phyloP scores from a whole-genome alignment of 1,284 basidiomycete genomes.

The Veloboletus limbatus region DNA sequence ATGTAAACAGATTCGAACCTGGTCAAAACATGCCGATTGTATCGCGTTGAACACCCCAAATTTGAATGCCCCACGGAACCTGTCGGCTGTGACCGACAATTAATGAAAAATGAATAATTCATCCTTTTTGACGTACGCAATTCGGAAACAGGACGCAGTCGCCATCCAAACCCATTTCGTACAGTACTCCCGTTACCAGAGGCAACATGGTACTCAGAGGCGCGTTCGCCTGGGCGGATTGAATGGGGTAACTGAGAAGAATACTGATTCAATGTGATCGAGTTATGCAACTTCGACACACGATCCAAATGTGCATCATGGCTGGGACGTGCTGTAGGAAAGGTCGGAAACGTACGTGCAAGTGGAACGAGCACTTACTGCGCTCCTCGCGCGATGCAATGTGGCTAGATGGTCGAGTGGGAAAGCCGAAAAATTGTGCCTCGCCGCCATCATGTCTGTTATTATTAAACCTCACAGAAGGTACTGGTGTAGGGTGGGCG shows the following conservation, averaged over 20 bases:
- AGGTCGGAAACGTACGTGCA: not conserved
- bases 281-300: not conserved
- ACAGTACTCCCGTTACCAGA: conserved; percentile 22
- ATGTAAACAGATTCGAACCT: conserved; percentile 44
- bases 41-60: conserved; percentile 90
- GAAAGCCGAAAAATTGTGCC: conserved; percentile 1
- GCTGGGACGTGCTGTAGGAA: conserved; percentile 10
- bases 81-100: conserved; percentile 57
- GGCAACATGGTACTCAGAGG: not conserved
- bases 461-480: conserved; percentile 6
- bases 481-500: conserved; percentile 1
- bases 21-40: conserved; percentile 79
- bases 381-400: not conserved
- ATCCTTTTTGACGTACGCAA: conserved; percentile 53
- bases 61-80: conserved; percentile 78
- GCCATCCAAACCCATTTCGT: conserved; percentile 42
- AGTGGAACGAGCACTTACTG: conserved; percentile 11
- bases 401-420: not conserved
- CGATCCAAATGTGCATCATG: not conserved
- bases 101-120: not conserved
- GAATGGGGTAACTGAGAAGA: not conserved
- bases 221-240: not conserved
- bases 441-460: not conserved
- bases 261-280: not conserved
- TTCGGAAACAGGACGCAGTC: conserved; percentile 66